These are phyloP conservation scores for Dorcoceras hygrometricum DNA, from an alignment of 257 asterid species.

Conservation along the genomic window DNA sequence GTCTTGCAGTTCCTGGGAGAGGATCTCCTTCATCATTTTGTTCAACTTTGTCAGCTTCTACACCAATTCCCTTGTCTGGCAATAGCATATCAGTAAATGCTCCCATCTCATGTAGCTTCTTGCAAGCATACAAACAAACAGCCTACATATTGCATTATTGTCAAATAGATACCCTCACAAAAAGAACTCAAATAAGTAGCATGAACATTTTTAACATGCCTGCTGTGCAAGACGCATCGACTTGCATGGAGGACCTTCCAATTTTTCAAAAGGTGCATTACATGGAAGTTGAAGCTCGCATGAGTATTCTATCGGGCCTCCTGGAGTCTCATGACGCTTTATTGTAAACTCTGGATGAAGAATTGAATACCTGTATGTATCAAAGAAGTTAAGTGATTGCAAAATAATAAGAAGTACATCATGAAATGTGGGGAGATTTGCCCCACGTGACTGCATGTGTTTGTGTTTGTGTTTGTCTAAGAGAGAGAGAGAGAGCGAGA, in stretches of 20 bases:
- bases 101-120: constrained; percentile 99
- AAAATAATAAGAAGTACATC: constrained; percentile 12
- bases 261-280: constrained; percentile 93
- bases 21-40: constrained; percentile 90
- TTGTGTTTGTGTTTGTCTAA: not conserved
- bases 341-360: constrained; percentile 95
- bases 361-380: constrained; percentile 70
- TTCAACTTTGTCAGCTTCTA: constrained; percentile 65
- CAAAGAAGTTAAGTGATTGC: constrained; percentile 19
- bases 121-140: constrained; percentile 98
- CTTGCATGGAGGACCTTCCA: constrained; percentile 92
- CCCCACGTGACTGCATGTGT: not conserved
- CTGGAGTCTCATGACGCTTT: constrained; percentile 83
- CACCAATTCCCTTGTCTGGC: constrained; percentile 94
- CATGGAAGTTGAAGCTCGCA: constrained; percentile 99
- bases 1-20: constrained; percentile 96
- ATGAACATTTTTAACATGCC: constrained; percentile 42
- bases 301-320: constrained; percentile 73
- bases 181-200: constrained; percentile 6
- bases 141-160: constrained; percentile 50
- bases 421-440: constrained; percentile 19
- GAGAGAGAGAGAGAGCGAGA: constrained; percentile 22
- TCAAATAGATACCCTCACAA: constrained; percentile 20
- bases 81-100: constrained; percentile 99
- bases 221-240: constrained; percentile 97